A percentile compares a stretch with the other conserved stretches of the same genome.
Evolutionary conservation across 192 early-diverging fungal genomes (phyloP).

Genomic region (Dispira parvispora): DNA sequence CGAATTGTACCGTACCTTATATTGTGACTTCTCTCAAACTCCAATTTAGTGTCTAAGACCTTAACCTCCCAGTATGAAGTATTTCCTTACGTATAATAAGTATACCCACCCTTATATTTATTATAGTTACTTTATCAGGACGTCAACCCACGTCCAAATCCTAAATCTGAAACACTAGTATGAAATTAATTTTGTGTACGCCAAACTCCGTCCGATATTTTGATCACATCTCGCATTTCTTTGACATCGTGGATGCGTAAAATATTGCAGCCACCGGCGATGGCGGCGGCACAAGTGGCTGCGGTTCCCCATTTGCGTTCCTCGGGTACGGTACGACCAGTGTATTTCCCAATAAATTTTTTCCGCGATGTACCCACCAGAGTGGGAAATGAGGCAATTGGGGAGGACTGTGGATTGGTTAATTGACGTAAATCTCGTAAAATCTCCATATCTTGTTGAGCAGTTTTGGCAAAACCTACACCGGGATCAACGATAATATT

Average conservation of each 20-base stretch:
- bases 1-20: too few species aligned
- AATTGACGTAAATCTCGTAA: slow-evolving; percentile 51
- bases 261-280: slow-evolving; percentile 67
- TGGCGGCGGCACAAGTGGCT: slow-evolving; percentile 63
- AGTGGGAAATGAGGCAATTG: slow-evolving; percentile 55
- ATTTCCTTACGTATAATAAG: too few species aligned
- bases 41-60: too few species aligned
- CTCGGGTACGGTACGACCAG: slow-evolving; percentile 42
- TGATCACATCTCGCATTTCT: slow-evolving; percentile 80
- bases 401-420: slow-evolving; percentile 13
- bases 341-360: slow-evolving; percentile 72
- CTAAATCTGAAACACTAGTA: too few species aligned
- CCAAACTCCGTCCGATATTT: slow-evolving; percentile 60
- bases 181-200: neutral
- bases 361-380: slow-evolving; percentile 88
- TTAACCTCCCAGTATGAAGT: too few species aligned
- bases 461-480: slow-evolving; percentile 90
- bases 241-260: slow-evolving; percentile 89
- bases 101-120: too few species aligned
- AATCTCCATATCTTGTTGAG: slow-evolving; percentile 72
- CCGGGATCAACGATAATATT: slow-evolving; percentile 96
- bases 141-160: too few species aligned
- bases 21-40: too few species aligned
- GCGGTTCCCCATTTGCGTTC: slow-evolving; percentile 78
- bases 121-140: too few species aligned